Conservation (phyloP, 768 basidiomycete species). For the Boletus eberwhitei region DNA sequence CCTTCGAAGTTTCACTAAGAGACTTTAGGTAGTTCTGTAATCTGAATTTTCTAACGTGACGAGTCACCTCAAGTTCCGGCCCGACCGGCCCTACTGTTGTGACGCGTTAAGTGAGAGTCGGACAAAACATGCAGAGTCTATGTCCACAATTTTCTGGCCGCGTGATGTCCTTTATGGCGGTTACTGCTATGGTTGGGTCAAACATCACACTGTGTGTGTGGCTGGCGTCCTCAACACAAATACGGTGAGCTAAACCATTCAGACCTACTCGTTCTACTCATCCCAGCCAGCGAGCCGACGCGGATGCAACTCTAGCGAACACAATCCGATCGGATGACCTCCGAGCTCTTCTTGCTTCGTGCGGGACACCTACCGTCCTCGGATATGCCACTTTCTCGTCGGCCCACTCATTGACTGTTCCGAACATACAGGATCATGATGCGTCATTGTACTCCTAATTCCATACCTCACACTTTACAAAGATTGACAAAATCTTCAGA, state of each 20-base stretch:
- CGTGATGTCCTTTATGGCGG: slow-evolving; percentile 44
- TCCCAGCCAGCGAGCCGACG: slow-evolving; percentile 14
- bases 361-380: slow-evolving; percentile 28
- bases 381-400: slow-evolving; percentile 25
- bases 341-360: slow-evolving; percentile 12
- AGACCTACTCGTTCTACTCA: neutral
- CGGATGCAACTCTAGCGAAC: slow-evolving; percentile 8
- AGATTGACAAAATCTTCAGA: slow-evolving; percentile 11
- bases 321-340: slow-evolving; percentile 18
- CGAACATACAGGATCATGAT: slow-evolving; percentile 33
- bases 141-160: slow-evolving; percentile 57
- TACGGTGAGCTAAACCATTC: slow-evolving; percentile 27
- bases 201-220: slow-evolving; percentile 44
- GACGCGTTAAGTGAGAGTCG: neutral
- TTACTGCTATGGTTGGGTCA: slow-evolving; percentile 58
- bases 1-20: neutral
- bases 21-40: neutral
- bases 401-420: slow-evolving; percentile 18
- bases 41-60: neutral
- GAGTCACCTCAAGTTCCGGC: neutral
- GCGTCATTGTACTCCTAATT: slow-evolving; percentile 8
- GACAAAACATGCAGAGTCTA: slow-evolving; percentile 7
- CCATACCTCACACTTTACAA: neutral
- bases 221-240: slow-evolving; percentile 44
- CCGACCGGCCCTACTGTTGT: slow-evolving; percentile 7